Evolutionary conservation across 805 yeast species (phyloP), one percentile per base, ranked within the genome.

Genomic region (Komagataella pseudopastoris): DNA sequence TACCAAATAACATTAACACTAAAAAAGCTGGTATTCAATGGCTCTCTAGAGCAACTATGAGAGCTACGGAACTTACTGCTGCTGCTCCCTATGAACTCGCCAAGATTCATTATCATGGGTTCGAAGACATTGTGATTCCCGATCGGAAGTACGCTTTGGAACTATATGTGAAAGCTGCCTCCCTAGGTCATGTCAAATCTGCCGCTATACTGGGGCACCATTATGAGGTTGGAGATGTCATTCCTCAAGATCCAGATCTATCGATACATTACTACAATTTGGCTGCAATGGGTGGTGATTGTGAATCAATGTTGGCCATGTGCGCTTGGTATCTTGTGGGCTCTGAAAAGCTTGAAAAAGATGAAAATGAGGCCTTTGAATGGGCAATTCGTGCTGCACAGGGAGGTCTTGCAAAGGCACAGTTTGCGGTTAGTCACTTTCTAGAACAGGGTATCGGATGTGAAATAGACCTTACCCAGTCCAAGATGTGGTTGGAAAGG

Each of bases 271-370:
- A 90, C 63, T 91, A 88, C 64, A 89, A 96, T 0, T 81, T 85
- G 56, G 96, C 96, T 0, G 96, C 98, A 0, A 64, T 83, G 30
- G 83, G 83, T 3, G 96, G 96, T 6, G 96, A 93, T 64, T 77
- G 95, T 1, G 81, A 78, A 49, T 83, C 96, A 8, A 93, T 91
- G 96, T 72, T 91, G 60, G 90, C 96, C 1, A 72, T 91, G 70
- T 90, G 97, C 65, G 96, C 97, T 1, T 93, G 98, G 97, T 93
- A 91, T 63, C 72, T 91, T 65, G 84, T 88, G 23, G 99, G 99
- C 0, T 82, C 87, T 39, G 90, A 85, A 39, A 90, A 93, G n/a
- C 74, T 93, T 58, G 83, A 81, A 6, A 77, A 78, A 55, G 91
- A 90, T 64, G 85, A 83, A 51, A 76, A 70, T 51, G 96, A 90